Percentiles rank a stretch among this genome's conserved stretches.
Evolutionary conservation across 2,329 filamentous ascomycete genomes (phyloP).

Genomic region (Xylariaceae sp.): DNA sequence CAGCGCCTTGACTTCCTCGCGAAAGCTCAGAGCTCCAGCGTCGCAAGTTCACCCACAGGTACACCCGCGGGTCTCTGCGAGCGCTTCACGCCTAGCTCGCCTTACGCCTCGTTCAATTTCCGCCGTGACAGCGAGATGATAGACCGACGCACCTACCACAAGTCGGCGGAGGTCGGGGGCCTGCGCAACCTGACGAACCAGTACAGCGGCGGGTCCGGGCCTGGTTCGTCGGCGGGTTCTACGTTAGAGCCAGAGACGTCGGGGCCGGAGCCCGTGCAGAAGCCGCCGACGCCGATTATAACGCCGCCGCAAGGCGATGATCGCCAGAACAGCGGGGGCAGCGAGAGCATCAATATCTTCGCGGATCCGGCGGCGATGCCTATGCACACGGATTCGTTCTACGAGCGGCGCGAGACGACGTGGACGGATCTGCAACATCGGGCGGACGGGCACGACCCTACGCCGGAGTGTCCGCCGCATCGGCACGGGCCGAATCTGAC

Average conservation of each 20-base stretch:
- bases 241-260: too few relatives aligned
- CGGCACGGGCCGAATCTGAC: background rate
- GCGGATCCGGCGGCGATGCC: slow-evolving; percentile 26
- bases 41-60: slow-evolving; percentile 18
- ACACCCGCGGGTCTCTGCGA: background rate
- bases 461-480: slow-evolving; percentile 4
- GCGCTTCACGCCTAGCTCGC: slow-evolving; percentile 25
- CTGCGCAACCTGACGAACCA: slow-evolving; percentile 27
- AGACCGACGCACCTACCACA: slow-evolving; percentile 27
- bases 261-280: too few relatives aligned
- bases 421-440: slow-evolving; percentile 28
- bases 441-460: slow-evolving; percentile 14
- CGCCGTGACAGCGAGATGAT: slow-evolving; percentile 24
- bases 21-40: slow-evolving; percentile 23
- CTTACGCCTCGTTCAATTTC: slow-evolving; percentile 22
- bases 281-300: background rate
- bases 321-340: slow-evolving; percentile 20
- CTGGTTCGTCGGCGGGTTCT: background rate
- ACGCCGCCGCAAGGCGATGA: slow-evolving; percentile 1
- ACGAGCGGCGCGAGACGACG: slow-evolving; percentile 21
- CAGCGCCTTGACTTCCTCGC: slow-evolving; percentile 29
- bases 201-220: slow-evolving; percentile 6
- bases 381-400: slow-evolving; percentile 12
- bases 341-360: slow-evolving; percentile 30
- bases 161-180: slow-evolving; percentile 28